A percentile compares a stretch with the other conserved stretches of the same genome.
These are phyloP conservation scores for Saccharomycopsis lassenensis DNA, from an alignment of 805 yeast genomes.

Conservation along the genomic window DNA sequence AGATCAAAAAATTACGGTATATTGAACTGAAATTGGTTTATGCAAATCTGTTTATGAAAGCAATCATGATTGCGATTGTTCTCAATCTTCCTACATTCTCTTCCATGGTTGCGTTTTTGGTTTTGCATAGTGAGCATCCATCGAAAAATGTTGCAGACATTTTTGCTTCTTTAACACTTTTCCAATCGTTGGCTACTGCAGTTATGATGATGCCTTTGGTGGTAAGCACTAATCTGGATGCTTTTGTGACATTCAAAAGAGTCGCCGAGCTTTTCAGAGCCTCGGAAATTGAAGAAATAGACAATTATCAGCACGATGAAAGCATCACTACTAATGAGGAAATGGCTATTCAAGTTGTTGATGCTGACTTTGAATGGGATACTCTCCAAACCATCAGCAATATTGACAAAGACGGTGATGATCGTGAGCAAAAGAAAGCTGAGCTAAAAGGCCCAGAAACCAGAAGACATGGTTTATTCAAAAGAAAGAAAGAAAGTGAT, in stretches of 20 bases:
- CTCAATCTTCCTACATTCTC: conserved; percentile 41
- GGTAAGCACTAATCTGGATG: conserved; percentile 58
- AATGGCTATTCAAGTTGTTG: conserved; percentile 36
- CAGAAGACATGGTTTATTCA: conserved; percentile 5
- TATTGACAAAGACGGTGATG: conserved; percentile 21
- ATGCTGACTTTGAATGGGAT: conserved; percentile 65
- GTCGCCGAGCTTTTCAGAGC: conserved; percentile 39
- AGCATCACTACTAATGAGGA: conserved; percentile 4
- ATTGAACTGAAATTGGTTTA: conserved; percentile 49
- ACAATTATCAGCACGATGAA: conserved; percentile 19
- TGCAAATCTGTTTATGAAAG: conserved; percentile 51
- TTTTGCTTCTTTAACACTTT: conserved; percentile 61
- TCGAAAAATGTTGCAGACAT: conserved; percentile 46
- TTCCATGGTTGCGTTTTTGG: conserved; percentile 42
- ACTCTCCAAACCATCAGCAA: no score
- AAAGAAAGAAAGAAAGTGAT: conserved; percentile 15
- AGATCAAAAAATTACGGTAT: conserved; percentile 41
- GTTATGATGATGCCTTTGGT: conserved; percentile 64
- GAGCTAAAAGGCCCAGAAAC: neutral
- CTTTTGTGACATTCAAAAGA: conserved; percentile 48
- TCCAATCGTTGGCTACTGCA: conserved; percentile 49
- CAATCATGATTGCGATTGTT: conserved; percentile 40
- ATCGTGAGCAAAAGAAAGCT: conserved; percentile 15
- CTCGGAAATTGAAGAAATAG: conserved; percentile 19
- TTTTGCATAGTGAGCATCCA: conserved; percentile 28